Percentiles rank a stretch among this genome's conserved stretches.
Evolutionary conservation across 1,284 basidiomycete species (phyloP).

Genomic region (Puccinia hordei): DNA sequence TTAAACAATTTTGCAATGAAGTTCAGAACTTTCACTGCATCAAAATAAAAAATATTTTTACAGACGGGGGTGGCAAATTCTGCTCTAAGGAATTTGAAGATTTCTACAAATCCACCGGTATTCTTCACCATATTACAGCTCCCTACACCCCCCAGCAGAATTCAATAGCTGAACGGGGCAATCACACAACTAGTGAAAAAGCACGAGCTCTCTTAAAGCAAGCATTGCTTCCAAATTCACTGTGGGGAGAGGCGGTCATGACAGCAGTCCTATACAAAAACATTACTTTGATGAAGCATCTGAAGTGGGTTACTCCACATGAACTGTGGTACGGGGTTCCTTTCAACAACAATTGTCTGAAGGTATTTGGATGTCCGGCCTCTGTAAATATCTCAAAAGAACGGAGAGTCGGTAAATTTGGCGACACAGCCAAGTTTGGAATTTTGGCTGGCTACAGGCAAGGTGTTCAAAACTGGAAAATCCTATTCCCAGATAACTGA

Average conservation of each 20-base stretch:
- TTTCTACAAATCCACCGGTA: no score
- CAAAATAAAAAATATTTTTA: no score
- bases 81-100: no score
- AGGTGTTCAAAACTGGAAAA: background rate
- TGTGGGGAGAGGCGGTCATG: background rate
- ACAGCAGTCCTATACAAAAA: background rate
- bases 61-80: no score
- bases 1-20: no score
- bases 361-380: background rate
- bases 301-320: background rate
- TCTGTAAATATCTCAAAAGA: background rate
- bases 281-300: background rate
- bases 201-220: background rate
- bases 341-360: background rate
- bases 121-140: no score
- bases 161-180: background rate
- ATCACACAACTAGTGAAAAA: background rate
- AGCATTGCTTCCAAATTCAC: background rate
- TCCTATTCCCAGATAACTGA: background rate
- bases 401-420: constrained; percentile 26
- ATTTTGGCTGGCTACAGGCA: constrained; percentile 4
- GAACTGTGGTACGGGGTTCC: background rate
- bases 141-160: no score
- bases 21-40: no score
- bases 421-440: background rate